phyloP scores from a whole-genome alignment of 1,284 basidiomycete genomes.

The Tilletiaria anomala region DNA sequence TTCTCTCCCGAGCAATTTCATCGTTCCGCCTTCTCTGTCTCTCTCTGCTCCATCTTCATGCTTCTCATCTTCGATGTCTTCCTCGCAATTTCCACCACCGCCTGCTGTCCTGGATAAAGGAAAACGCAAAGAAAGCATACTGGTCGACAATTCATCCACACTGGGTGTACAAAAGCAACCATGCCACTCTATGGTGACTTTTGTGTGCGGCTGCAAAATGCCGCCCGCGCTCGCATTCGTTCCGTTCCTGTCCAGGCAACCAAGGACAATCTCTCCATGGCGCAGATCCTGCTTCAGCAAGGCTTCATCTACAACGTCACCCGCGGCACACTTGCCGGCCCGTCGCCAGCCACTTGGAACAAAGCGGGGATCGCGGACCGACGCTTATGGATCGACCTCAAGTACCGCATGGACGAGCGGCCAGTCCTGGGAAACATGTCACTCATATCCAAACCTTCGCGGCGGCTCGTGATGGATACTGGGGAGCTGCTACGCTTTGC shows the following conservation, averaged over 20 bases:
- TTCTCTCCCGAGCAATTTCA: too few species aligned
- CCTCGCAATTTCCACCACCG: background rate
- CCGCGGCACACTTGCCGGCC: slow-evolving; percentile 56
- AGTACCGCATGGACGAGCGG: slow-evolving; percentile 62
- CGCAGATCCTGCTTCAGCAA: slow-evolving; percentile 67
- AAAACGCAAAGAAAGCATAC: background rate
- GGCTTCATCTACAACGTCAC: slow-evolving; percentile 70
- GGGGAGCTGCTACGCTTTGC: slow-evolving; percentile 60
- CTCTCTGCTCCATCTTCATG: too few species aligned
- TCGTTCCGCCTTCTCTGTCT: too few species aligned
- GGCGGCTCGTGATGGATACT: slow-evolving; percentile 57
- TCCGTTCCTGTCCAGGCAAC: slow-evolving; percentile 60
- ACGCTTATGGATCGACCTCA: slow-evolving; percentile 70
- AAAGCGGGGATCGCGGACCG: slow-evolving; percentile 39
- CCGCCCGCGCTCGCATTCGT: slow-evolving; percentile 64
- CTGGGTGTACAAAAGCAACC: slow-evolving; percentile 41
- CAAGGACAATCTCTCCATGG: slow-evolving; percentile 65
- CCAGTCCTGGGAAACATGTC: slow-evolving; percentile 62
- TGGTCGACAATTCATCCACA: slow-evolving; percentile 40
- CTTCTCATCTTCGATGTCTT: background rate
- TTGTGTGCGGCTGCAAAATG: slow-evolving; percentile 71
- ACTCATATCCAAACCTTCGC: slow-evolving; percentile 59
- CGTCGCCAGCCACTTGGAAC: slow-evolving; percentile 53
- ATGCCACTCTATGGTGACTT: slow-evolving; percentile 53
- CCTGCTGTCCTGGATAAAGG: background rate